Base-by-base conservation (phyloP, 345 rosid genomes). In the Gossypium arboreum region DNA sequence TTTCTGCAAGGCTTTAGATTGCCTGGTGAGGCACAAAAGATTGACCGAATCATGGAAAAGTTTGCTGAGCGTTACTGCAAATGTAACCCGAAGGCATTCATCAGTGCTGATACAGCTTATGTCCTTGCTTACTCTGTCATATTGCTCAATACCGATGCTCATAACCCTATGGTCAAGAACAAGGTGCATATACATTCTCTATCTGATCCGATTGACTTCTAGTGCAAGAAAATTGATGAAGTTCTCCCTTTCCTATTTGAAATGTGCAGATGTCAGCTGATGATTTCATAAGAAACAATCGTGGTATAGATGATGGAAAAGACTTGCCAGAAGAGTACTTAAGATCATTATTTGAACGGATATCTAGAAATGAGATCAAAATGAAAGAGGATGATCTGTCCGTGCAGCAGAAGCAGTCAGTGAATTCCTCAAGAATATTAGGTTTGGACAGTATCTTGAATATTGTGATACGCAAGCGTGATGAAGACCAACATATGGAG, bases 21-120 rank as follows among this genome's bases (percentile, higher is more conserved):
- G 84, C 99, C 99, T 18, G 99, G 99, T 77, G 99, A 95, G 84
- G 99, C 99, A 68, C 99, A 95, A 79, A 95, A 95, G 86, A 95
- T 95, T 76, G 99, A 95, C 79, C 91, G 99, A 61, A 93, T 95
- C 78, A 95, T 95, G 99, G 99, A 95, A 79, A 95, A 95, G 86
- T 95, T 95, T 79, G 86, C 99, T 24, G 98, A 93, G 84, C 92
- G 97, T 72, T 95, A 88, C 79, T 95, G 99, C 85, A 93, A 93
- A 84, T 95, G 99, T 79, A 95, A 95, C 76, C 94, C 97, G 56
- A 93, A 93, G 78, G 94, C 86, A 77, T 95, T 95, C 80, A 91
- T 83, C 25, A 95, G 97, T 79, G 98, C 99, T 44, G 99, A 95
- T 71, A 95, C 99, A 20, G 98, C 99, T 75, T 95, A 95, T 79